Conservation (phyloP, 2,329 filamentous ascomycete species). For the Xylaria arbuscula region DNA sequence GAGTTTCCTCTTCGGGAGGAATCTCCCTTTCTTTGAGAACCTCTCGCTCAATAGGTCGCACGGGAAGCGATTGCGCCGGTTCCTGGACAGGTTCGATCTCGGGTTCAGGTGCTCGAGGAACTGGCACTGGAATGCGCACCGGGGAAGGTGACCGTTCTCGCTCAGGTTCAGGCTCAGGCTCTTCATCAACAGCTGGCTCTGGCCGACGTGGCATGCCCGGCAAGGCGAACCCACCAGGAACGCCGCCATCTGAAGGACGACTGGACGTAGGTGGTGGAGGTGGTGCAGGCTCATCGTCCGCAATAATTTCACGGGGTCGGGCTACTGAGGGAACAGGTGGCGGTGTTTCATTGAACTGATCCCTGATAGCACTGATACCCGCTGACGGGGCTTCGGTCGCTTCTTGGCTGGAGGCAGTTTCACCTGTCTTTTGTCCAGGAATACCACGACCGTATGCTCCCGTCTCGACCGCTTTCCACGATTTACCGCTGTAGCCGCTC, state of each 20-base stretch:
- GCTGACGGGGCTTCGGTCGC: constrained; percentile 67
- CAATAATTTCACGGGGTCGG: constrained; percentile 33
- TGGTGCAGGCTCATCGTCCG: constrained; percentile 64
- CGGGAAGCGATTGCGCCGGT: constrained; percentile 70
- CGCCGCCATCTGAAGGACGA: constrained; percentile 60
- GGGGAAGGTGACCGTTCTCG: constrained; percentile 74
- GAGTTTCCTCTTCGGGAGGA: constrained; percentile 70
- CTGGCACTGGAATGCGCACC: constrained; percentile 86
- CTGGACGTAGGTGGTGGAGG: constrained; percentile 71
- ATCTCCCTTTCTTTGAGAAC: constrained; percentile 73
- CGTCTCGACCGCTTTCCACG: constrained; percentile 86
- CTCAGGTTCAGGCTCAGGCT: constrained; percentile 54
- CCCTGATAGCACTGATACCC: constrained; percentile 78
- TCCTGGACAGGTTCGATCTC: constrained; percentile 63
- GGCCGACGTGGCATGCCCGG: constrained; percentile 77
- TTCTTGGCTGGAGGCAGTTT: constrained; percentile 58
- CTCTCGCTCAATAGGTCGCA: constrained; percentile 69
- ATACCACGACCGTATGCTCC: constrained; percentile 74
- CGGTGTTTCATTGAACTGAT: constrained; percentile 82
- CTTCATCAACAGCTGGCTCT: constrained; percentile 64
- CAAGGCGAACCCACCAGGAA: constrained; percentile 79
- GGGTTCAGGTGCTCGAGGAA: constrained; percentile 71
- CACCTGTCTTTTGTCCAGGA: constrained; percentile 72
- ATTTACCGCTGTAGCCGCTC: constrained; percentile 90
- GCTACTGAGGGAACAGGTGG: constrained; percentile 66